Conservation (phyloP, 2,329 filamentous ascomycete genomes). For the Coniochaeta sp. region DNA sequence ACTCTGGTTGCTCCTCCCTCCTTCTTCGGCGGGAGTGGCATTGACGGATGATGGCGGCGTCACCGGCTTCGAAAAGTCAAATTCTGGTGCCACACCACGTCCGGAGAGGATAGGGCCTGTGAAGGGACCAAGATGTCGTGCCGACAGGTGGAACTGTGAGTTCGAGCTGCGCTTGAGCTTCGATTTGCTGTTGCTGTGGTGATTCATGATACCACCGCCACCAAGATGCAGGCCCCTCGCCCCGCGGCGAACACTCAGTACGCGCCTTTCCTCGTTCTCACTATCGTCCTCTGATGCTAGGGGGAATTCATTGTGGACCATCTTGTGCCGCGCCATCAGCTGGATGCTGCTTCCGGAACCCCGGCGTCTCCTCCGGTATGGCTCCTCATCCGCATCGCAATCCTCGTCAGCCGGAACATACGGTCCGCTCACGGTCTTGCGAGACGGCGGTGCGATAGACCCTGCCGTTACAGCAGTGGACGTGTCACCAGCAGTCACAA, state of each 20-base stretch:
- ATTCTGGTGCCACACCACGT: constrained; percentile 1
- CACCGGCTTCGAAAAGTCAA: constrained; percentile 15
- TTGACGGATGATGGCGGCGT: not conserved
- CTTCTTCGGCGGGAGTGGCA: not conserved
- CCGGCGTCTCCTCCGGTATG: constrained; percentile 30
- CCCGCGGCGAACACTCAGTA: constrained; percentile 12
- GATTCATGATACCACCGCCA: not conserved
- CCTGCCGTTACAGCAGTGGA: constrained; percentile 13
- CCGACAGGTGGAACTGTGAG: constrained; percentile 12
- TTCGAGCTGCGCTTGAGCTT: constrained; percentile 14
- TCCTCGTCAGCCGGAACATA: constrained; percentile 5
- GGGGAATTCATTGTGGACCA: constrained; percentile 26
- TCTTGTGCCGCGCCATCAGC: constrained; percentile 24
- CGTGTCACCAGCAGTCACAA: constrained; percentile 27
- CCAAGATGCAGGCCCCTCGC: not conserved
- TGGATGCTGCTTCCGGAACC: constrained; percentile 43
- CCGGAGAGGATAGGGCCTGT: not conserved
- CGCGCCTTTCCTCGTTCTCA: constrained; percentile 17
- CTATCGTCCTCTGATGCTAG: constrained; percentile 25
- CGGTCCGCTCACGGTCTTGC: constrained; percentile 11
- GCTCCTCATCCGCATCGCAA: constrained; percentile 17
- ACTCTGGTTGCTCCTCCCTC: not conserved
- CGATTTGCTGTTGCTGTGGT: constrained; percentile 9
- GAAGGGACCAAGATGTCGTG: not conserved
- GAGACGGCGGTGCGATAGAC: constrained; percentile 7